Evolutionary conservation across 208 protist species (phyloP), one percentile per base, ranked within the genome.

Genomic region (Trypanosoma lewisi): DNA sequence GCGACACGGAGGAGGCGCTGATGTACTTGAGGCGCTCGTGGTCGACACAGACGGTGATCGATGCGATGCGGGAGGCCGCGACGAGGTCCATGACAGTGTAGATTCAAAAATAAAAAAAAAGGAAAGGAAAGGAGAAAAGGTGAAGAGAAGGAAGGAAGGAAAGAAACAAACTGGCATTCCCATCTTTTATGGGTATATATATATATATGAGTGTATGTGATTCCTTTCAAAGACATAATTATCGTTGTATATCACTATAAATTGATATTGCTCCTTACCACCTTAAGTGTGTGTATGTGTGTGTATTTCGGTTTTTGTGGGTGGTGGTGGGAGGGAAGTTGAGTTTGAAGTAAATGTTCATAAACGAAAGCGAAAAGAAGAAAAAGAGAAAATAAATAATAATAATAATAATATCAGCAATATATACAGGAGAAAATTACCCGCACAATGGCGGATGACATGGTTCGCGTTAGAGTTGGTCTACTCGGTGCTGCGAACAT

Each of bases 401-500:
- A n/a, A n/a, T n/a, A n/a, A n/a, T n/a, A n/a, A n/a, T n/a, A n/a
- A n/a, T n/a, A n/a, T n/a, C n/a, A n/a, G n/a, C n/a, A n/a, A n/a
- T n/a, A n/a, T n/a, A n/a, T n/a, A n/a, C n/a, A n/a, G n/a, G n/a
- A n/a, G n/a, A n/a, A n/a, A n/a, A n/a, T n/a, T n/a, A n/a, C n/a
- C n/a, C n/a, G 0, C 16, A 37, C n/a, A 7, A 57, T 57, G 28
- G 12, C 23, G 21, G 31, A 57, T 5, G 52, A 57, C 7, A 37
- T 57, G 25, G 9, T 21, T 16, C 31, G 12, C 31, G 31, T 42
- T 4, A 59, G 41, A 31, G 42, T 64, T 64, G 58, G 58, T 31
- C 30, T 64, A 19, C 58, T 64, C 41, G 42, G 58, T 45, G 42
- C 58, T 14, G 39, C 58, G 33, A 45, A 30, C 25, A 64, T 64